phyloP scores from a whole-genome alignment of 257 asterid species.

The Gentiana macrophylla region DNA sequence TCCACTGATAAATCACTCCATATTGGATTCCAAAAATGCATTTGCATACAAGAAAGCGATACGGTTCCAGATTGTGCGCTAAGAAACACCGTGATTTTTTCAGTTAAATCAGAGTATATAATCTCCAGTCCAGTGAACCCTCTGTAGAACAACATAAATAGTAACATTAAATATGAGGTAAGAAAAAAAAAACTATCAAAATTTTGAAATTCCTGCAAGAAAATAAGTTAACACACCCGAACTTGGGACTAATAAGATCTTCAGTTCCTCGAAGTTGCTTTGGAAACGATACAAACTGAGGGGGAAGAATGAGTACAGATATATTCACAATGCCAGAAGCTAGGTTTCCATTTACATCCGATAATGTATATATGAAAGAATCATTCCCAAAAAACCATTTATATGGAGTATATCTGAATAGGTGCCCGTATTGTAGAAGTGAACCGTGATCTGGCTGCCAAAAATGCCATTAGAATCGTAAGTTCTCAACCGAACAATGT shows the following conservation, averaged over 20 bases:
- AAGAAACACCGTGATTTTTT: slow-evolving; percentile 47
- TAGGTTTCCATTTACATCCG: slow-evolving; percentile 57
- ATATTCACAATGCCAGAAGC: slow-evolving; percentile 67
- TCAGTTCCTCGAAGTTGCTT: slow-evolving; percentile 57
- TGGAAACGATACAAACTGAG: slow-evolving; percentile 62
- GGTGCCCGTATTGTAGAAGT: slow-evolving; percentile 38
- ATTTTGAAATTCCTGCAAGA: slow-evolving; percentile 1
- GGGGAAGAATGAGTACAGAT: slow-evolving; percentile 62
- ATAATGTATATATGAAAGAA: slow-evolving; percentile 49
- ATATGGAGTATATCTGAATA: slow-evolving; percentile 75
- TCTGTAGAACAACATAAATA: slow-evolving; percentile 30
- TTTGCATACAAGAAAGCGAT: slow-evolving; percentile 44
- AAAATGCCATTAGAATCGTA: slow-evolving; percentile 2
- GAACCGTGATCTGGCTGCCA: slow-evolving; percentile 84
- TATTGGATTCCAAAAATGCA: slow-evolving; percentile 58
- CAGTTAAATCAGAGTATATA: slow-evolving; percentile 51
- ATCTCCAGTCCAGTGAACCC: slow-evolving; percentile 75
- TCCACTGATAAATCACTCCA: slow-evolving; percentile 35
- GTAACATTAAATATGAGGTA: not conserved
- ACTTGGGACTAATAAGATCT: slow-evolving; percentile 60
- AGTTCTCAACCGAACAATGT: not conserved
- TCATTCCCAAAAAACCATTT: slow-evolving; percentile 68
- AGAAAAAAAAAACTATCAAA: not conserved
- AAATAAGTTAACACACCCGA: slow-evolving; percentile 37
- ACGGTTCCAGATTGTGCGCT: slow-evolving; percentile 48